Evolutionary conservation across 108 stramenopile genomes (phyloP), one percentile per base, ranked within the genome.

Genomic region (Aureococcus anophagefferens): DNA sequence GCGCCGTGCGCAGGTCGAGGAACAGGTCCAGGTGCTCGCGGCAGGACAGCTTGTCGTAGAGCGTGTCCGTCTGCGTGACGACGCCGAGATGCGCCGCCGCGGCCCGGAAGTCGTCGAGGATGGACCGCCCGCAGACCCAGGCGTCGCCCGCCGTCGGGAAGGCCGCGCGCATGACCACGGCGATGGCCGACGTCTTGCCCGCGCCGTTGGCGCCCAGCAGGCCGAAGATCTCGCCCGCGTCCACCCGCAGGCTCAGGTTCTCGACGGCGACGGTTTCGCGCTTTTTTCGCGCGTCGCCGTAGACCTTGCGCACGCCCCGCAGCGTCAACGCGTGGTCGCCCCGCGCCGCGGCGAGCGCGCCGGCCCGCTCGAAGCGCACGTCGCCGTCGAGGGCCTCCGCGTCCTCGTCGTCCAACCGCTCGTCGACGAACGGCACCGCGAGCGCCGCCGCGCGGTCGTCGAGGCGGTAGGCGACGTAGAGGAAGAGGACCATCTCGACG

Each of bases 131-230:
- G 0, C 31, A 29, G 25, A 77, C 66, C 30, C 7, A 33, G 7
- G 71, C 67, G 35, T 77, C 72, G 0, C 76, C 76, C 21, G 46
- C 29, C 18, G 76, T 68, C 28, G 76, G 76, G 44, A 31, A 18
- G 31, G 66, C 11, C n/a, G 36, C n/a, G 21, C 76, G 65, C 67
- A 71, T 73, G 30, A 77, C 34, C 67, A 77, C 72, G 21, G 62
- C 14, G 34, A 77, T 65, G 45, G 69, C 31, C 0, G 76, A 72
- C n/a, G 69, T 73, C 72, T 77, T 77, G 18, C 76, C 76, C 0
- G 80, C 80, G 33, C 80, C 80, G 59, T 81, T 81, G 5, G 74
- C 66, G 3, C 80, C 80, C 40, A 85, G 69, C 69, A 81, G 67
- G 28, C 67, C 74, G 44, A 83, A 82, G 14, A 75, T 79, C 30